Evolutionary conservation across 768 basidiomycete species (phyloP).

Genomic region (Candolleomyces aberdarensis): DNA sequence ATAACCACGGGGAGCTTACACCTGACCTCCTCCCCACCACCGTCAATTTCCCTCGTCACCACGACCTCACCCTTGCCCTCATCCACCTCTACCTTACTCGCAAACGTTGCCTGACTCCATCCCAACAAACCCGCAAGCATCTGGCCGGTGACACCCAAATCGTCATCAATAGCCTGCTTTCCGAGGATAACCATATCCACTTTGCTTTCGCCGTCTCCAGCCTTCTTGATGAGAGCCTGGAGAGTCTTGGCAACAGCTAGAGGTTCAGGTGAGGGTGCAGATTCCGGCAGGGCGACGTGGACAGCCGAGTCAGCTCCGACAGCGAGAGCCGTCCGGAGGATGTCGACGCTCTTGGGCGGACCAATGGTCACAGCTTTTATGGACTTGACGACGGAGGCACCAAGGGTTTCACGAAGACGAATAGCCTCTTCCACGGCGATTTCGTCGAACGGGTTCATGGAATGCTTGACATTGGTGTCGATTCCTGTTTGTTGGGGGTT

Average conservation of each 20-base stretch:
- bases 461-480: constrained; percentile 97
- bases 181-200: constrained; percentile 93
- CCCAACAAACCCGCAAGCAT: constrained; percentile 93
- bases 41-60: constrained; percentile 91
- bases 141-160: constrained; percentile 92
- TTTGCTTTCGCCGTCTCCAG: constrained; percentile 37
- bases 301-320: constrained; percentile 96
- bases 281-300: constrained; percentile 84
- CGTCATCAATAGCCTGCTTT: constrained; percentile 98
- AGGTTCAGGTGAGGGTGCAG: constrained; percentile 76
- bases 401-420: constrained; percentile 83
- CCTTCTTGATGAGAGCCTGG: constrained; percentile 67
- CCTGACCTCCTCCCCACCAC: constrained; percentile 81
- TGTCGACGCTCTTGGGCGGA: constrained; percentile 84
- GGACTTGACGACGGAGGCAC: constrained; percentile 63
- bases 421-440: constrained; percentile 99
- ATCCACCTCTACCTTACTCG: constrained; percentile 80
- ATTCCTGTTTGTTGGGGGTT: constrained; percentile 94
- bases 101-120: constrained; percentile 95
- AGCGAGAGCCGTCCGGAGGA: constrained; percentile 91
- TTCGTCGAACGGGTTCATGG: constrained; percentile 99
- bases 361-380: constrained; percentile 96
- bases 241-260: constrained; percentile 88
- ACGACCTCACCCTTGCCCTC: constrained; percentile 56
- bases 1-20: constrained; percentile 81